phyloP scores from a whole-genome alignment of 192 early-diverging fungal genomes.

The Backusella sp. region DNA sequence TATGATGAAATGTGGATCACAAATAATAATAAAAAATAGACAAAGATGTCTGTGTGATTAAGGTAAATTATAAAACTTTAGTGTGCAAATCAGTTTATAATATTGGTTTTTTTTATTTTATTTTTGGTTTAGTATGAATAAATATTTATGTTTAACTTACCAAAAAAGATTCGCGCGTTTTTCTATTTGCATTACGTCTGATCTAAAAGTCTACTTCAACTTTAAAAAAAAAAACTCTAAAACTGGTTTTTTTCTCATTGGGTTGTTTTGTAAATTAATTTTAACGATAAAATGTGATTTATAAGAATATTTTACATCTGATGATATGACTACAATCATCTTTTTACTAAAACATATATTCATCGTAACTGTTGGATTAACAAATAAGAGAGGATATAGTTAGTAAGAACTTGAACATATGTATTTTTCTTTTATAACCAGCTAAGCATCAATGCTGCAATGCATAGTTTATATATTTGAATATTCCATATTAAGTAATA shows the following conservation, averaged over 20 bases:
- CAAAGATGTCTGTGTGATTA: not conserved
- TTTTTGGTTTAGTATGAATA: not conserved
- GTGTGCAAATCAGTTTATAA: not conserved
- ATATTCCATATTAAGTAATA: too few species aligned
- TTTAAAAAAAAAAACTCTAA: not conserved
- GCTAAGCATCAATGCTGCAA: too few species aligned
- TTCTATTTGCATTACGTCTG: not conserved
- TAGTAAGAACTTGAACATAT: too few species aligned
- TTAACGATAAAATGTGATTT: not conserved
- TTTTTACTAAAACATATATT: too few species aligned
- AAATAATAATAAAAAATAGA: not conserved
- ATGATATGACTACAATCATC: not conserved
- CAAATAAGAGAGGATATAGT: too few species aligned
- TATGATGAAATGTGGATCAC: conserved; percentile 7
- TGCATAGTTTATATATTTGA: too few species aligned
- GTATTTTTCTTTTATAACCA: too few species aligned
- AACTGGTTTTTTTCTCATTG: not conserved
- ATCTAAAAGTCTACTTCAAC: conserved; percentile 2
- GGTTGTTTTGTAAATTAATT: conserved; percentile 4
- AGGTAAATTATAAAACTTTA: not conserved
- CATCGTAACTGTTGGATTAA: too few species aligned
- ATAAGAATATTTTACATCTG: not conserved
- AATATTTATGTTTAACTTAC: not conserved
- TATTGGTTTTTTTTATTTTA: not conserved
- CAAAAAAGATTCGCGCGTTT: not conserved